Percentiles rank a stretch among this genome's conserved stretches.
These are phyloP conservation scores for Musa schizocarpa DNA, from an alignment of 176 grass and related monocot species.

Conservation along the genomic window DNA sequence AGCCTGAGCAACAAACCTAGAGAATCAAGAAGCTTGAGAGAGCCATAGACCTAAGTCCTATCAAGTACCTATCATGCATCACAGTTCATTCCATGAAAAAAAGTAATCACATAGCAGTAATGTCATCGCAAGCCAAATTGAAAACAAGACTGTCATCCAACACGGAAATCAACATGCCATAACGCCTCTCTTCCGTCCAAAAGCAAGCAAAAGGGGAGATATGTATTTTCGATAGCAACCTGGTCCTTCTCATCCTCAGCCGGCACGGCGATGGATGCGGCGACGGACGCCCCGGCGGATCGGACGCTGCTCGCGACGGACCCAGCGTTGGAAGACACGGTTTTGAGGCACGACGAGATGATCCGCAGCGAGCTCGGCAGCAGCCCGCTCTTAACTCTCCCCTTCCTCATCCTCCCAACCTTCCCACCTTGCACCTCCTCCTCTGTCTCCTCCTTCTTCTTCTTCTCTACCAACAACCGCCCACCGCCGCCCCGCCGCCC, in stretches of 20 bases:
- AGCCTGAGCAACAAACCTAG: not conserved
- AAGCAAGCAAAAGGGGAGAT: slow-evolving; percentile 7
- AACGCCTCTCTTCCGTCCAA: slow-evolving; percentile 10
- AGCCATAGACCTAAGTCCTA: not conserved
- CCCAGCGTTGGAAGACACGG: slow-evolving; percentile 91
- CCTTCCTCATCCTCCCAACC: slow-evolving; percentile 39
- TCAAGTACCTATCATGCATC: not conserved
- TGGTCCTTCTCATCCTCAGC: slow-evolving; percentile 97
- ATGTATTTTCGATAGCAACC: slow-evolving; percentile 22
- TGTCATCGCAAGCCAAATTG: not conserved
- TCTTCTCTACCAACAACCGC: not conserved
- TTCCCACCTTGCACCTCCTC: not conserved
- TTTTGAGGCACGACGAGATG: slow-evolving; percentile 98
- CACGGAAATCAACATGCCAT: not conserved
- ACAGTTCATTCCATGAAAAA: not conserved
- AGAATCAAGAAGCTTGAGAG: not conserved
- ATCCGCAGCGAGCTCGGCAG: slow-evolving; percentile 95
- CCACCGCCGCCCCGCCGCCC: slow-evolving; percentile 5
- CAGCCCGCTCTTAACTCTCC: slow-evolving; percentile 71
- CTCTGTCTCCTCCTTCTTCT: too few relatives aligned
- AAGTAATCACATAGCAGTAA: not conserved
- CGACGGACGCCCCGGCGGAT: slow-evolving; percentile 90
- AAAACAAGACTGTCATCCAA: not conserved
- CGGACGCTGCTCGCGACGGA: slow-evolving; percentile 92
- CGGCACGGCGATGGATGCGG: slow-evolving; percentile 68